Conservation (phyloP, 306 rosid genomes). For the Senna siamea region DNA sequence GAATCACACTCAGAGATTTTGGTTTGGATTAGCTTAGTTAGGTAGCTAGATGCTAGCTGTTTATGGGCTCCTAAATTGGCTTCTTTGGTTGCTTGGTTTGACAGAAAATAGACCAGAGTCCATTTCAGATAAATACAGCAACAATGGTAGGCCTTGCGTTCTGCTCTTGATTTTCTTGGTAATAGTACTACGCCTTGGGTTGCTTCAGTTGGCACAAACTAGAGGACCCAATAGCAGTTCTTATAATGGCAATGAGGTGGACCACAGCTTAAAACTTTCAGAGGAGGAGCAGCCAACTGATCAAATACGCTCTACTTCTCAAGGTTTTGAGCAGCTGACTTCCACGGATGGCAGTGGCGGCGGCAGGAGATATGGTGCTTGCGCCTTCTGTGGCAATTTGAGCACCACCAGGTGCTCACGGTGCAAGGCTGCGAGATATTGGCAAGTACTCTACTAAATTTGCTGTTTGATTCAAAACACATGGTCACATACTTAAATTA, state of each 20-base stretch:
- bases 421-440: constrained; percentile 50
- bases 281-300: not conserved
- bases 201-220: not conserved
- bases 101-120: not conserved
- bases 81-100: constrained; percentile 37
- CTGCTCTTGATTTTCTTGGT: too few species aligned
- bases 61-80: constrained; percentile 35
- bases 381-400: constrained; percentile 37
- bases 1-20: too few species aligned
- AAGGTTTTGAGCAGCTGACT: not conserved
- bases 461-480: too few species aligned
- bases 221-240: too few species aligned
- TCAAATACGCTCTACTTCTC: not conserved
- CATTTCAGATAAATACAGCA: constrained; percentile 22
- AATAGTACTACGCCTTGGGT: constrained; percentile 11
- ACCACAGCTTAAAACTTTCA: not conserved
- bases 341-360: not conserved
- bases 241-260: constrained; percentile 10
- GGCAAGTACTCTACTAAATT: constrained; percentile 34
- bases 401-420: constrained; percentile 44
- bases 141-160: too few species aligned
- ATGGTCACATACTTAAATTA: too few species aligned
- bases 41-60: constrained; percentile 34
- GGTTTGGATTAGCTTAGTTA: too few species aligned
- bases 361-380: not conserved